phyloP scores from a whole-genome alignment of 345 rosid species.

The Pistacia atlantica region DNA sequence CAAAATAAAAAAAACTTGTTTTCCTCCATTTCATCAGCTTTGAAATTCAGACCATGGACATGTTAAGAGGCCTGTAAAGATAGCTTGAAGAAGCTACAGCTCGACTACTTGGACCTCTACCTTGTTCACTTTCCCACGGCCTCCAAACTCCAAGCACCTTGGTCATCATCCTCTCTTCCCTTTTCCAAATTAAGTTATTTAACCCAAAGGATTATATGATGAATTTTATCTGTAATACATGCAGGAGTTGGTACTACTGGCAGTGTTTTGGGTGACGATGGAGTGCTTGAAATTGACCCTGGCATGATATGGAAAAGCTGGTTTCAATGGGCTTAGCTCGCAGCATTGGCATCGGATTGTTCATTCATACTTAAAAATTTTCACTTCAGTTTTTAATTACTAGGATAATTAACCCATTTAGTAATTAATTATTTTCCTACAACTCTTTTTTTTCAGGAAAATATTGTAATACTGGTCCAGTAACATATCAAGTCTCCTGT shows the following conservation, averaged over 20 bases:
- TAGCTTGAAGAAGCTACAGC: conserved; percentile 84
- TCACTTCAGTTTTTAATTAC: no score
- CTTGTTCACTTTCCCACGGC: conserved; percentile 87
- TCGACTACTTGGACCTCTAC: conserved; percentile 80
- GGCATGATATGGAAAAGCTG: conserved; percentile 92
- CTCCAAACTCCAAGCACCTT: conserved; percentile 62
- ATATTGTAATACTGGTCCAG: no score
- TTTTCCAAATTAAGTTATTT: no score
- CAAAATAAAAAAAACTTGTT: no score
- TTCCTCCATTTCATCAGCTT: conserved; percentile 50
- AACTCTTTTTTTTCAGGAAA: neutral
- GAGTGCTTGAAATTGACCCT: conserved; percentile 79
- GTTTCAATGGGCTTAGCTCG: conserved; percentile 80
- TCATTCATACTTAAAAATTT: no score
- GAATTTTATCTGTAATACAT: conserved; percentile 1
- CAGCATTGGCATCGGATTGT: conserved; percentile 78
- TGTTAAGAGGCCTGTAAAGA: conserved; percentile 81
- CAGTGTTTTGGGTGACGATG: conserved; percentile 76
- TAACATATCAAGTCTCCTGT: neutral
- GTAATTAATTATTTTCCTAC: neutral
- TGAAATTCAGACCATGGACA: conserved; percentile 95
- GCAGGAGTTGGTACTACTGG: conserved; percentile 73
- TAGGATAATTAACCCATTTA: no score
- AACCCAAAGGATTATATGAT: no score
- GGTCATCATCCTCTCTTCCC: conserved; percentile 36